Evolutionary conservation across 2,329 filamentous ascomycete species (phyloP), one percentile per base, ranked within the genome.

Genomic region (Mariannaea elegans): DNA sequence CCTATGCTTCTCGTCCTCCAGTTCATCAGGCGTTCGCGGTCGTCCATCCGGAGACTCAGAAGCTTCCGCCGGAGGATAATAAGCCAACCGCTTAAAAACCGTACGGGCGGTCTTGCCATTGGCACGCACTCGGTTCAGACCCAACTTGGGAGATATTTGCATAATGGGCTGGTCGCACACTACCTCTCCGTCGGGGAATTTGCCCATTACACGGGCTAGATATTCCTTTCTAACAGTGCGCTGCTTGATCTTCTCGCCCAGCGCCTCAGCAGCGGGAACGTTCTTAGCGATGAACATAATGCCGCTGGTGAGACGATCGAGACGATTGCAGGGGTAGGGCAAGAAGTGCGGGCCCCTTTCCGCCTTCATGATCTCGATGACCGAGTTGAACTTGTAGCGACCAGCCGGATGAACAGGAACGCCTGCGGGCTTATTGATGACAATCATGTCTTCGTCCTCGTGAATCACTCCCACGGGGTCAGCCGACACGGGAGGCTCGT

Each of bases 211-310:
- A 36, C 95, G 86, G 3, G 94, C 94, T 21, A 99, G 83, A 72
- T 99, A 99, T 76, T 99, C 95, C 75, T 99, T 99, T 68, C 93
- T 89, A 34, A 99, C 92, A 0, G 90, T 94, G 32, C 95, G 85
- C 5, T 85, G 85, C 66, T 88, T 86, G 59, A 99, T 92, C 75
- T 97, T 91, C 39, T 83, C 79, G 54, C 89, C 88, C 66, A 99
- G 84, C 29, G 83, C 82, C 65, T 94, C 92, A 1, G 95, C 94
- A 0, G 91, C 92, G 70, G 88, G 86, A 34, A 89, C 83, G 64
- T 92, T 88, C 78, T 99, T 99, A 24, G 90, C 95, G 68, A 99
- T 89, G 76, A 99, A 99, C 94, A 99, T 98, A 73, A 99, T 91
- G 47, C 95, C 95, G 69, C 93, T 97, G 0, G 95, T 99, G 69